Conservation (phyloP, 1,139 yeast genomes). For the Suhomyces panamericanus region DNA sequence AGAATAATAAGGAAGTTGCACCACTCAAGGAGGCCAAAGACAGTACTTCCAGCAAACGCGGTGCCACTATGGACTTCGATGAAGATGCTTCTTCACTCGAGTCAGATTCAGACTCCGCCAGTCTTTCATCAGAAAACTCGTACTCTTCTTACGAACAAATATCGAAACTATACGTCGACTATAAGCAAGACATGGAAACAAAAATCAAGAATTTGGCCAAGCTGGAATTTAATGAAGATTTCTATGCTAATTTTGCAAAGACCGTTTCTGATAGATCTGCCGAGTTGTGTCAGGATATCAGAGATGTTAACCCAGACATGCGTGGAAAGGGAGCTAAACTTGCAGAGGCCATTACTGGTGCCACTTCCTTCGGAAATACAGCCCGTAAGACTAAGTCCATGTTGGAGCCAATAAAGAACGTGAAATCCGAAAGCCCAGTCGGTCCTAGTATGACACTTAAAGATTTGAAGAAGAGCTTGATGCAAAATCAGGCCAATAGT, state of each 20-base stretch:
- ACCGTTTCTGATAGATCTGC: conserved; percentile 43
- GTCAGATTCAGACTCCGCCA: conserved; percentile 22
- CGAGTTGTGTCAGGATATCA: conserved; percentile 38
- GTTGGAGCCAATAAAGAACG: conserved; percentile 33
- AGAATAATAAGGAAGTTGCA: not conserved
- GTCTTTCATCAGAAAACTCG: conserved; percentile 30
- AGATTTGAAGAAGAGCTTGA: conserved; percentile 37
- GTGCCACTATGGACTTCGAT: conserved; percentile 9
- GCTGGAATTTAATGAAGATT: conserved; percentile 28
- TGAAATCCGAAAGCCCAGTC: conserved; percentile 16
- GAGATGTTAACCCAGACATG: conserved; percentile 42
- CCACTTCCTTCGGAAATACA: conserved; percentile 39
- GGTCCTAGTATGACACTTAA: conserved; percentile 37
- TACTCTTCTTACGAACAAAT: conserved; percentile 46
- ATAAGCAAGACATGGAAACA: conserved; percentile 26
- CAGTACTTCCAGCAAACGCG: not conserved
- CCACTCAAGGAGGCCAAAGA: conserved; percentile 4
- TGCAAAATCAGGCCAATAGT: conserved; percentile 6
- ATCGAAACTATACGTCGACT: conserved; percentile 32
- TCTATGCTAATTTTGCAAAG: conserved; percentile 33
- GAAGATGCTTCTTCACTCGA: conserved; percentile 21
- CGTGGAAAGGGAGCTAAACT: conserved; percentile 46
- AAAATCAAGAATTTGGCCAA: conserved; percentile 20
- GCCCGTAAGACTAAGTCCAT: conserved; percentile 48
- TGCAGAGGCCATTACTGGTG: conserved; percentile 50